These are phyloP conservation scores for Volvox africanus DNA, from an alignment of 139 green algal species.

Conservation along the genomic window DNA sequence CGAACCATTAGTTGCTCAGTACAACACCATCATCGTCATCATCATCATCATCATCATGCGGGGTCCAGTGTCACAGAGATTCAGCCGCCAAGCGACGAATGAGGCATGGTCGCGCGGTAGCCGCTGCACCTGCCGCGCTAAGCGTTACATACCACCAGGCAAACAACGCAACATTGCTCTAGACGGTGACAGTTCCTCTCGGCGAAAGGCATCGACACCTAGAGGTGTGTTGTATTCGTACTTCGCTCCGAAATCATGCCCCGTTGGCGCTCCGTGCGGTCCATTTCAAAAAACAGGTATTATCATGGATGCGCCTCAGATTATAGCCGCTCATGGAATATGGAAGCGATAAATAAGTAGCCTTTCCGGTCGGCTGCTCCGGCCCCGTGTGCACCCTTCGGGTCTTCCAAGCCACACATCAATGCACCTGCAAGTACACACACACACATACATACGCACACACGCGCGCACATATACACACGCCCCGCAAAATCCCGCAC, in stretches of 20 bases:
- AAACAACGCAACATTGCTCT: neutral
- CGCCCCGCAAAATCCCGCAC: no score
- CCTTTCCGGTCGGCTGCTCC: neutral
- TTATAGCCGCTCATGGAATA: no score
- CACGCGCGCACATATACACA: no score
- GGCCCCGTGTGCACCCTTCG: no score
- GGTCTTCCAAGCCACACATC: no score
- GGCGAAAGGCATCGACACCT: neutral
- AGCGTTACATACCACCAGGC: constrained; percentile 8
- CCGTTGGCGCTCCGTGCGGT: neutral
- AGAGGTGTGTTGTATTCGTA: neutral
- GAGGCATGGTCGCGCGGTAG: neutral
- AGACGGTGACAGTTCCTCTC: neutral
- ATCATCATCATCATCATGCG: neutral
- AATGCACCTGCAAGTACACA: no score
- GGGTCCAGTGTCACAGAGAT: neutral
- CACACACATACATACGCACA: no score
- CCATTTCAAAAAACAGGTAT: neutral
- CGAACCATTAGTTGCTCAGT: neutral
- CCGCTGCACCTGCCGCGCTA: neutral
- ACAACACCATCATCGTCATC: neutral
- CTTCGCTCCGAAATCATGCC: neutral
- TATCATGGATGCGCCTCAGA: neutral
- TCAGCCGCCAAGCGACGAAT: neutral
- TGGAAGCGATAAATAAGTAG: neutral